phyloP scores from a whole-genome alignment of 129 eudicot genomes.

The Chrysanthemum seticuspe region DNA sequence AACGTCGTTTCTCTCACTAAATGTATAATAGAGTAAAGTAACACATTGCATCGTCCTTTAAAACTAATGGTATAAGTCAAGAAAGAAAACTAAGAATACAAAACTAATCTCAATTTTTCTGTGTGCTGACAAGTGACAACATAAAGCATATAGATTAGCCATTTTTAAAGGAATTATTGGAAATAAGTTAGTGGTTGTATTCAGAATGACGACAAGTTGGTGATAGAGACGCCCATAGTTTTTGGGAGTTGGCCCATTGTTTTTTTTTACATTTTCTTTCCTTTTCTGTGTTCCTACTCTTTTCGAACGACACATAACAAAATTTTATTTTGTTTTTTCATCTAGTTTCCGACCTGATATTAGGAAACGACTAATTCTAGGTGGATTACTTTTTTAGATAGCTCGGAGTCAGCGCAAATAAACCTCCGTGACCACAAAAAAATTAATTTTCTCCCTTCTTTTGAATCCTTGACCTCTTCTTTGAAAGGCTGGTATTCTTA shows the following conservation, averaged over 20 bases:
- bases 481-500: too few relatives aligned
- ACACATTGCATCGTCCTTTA: too few relatives aligned
- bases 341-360: too few relatives aligned
- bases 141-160: neutral
- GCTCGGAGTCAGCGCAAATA: too few relatives aligned
- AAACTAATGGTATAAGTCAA: neutral
- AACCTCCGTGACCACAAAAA: too few relatives aligned
- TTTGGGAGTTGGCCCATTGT: conserved; percentile 9
- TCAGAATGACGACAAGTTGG: conserved; percentile 8
- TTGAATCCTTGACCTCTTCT: too few relatives aligned
- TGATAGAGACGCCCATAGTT: conserved; percentile 24
- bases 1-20: too few relatives aligned
- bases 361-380: too few relatives aligned
- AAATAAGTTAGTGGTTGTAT: neutral
- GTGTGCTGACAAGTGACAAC: conserved; percentile 2
- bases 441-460: too few relatives aligned
- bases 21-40: too few relatives aligned
- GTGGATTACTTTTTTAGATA: too few relatives aligned
- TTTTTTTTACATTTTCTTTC: conserved; percentile 1
- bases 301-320: neutral
- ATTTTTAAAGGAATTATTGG: neutral
- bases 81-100: neutral
- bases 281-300: neutral
- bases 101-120: neutral
- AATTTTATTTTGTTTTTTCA: neutral